These are phyloP conservation scores for Pseudomonodictys pantanalensis DNA, from an alignment of 495 filamentous ascomycete genomes.

Conservation along the genomic window DNA sequence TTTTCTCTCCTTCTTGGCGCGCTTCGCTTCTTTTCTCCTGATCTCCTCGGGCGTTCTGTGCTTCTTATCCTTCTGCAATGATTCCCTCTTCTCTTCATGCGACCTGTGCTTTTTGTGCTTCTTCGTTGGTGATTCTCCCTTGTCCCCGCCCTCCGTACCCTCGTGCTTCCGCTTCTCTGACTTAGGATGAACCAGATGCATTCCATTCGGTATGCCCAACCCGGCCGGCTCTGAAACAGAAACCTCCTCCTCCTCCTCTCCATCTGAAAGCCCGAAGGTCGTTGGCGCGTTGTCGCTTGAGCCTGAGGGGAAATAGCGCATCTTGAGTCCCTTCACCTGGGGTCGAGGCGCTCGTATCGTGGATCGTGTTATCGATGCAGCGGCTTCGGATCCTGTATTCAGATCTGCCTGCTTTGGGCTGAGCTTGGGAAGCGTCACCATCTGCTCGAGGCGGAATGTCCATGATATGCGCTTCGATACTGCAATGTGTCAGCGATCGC, in stretches of 20 bases:
- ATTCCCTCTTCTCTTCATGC: constrained; percentile 6
- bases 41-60: constrained; percentile 18
- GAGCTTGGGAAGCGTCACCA: constrained; percentile 39
- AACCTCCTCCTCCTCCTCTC: constrained; percentile 42
- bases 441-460: constrained; percentile 36
- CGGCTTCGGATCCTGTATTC: constrained; percentile 39
- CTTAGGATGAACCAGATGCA: not conserved
- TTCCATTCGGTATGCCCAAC: constrained; percentile 12
- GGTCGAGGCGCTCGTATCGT: constrained; percentile 41
- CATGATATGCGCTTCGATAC: constrained; percentile 14
- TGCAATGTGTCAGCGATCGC: not conserved
- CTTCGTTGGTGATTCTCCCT: constrained; percentile 14
- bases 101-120: constrained; percentile 33
- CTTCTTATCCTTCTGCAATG: constrained; percentile 20
- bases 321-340: constrained; percentile 59
- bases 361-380: constrained; percentile 43
- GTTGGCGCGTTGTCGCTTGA: constrained; percentile 47
- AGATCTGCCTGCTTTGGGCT: constrained; percentile 37
- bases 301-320: constrained; percentile 58
- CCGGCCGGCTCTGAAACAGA: constrained; percentile 20
- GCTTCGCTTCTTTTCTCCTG: constrained; percentile 12
- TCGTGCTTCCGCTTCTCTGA: constrained; percentile 31
- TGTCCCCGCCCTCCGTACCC: constrained; percentile 5
- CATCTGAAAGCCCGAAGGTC: constrained; percentile 48
- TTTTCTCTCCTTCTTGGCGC: constrained; percentile 22